Percentiles rank a stretch among this genome's conserved stretches.
These are phyloP conservation scores for Monilinia polystroma DNA, from an alignment of 2,329 filamentous ascomycete genomes.

Conservation along the genomic window DNA sequence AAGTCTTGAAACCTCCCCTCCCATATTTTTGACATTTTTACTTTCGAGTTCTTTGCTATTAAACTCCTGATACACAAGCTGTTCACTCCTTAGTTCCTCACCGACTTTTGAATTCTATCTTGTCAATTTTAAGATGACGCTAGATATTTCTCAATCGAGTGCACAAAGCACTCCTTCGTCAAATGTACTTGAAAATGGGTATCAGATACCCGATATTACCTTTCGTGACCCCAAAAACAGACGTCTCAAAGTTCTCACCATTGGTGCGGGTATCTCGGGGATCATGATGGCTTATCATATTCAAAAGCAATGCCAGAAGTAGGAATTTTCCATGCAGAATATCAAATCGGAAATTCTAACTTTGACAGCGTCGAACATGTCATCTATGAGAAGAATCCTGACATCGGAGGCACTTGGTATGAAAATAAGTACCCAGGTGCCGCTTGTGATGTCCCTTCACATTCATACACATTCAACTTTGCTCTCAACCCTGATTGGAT, in stretches of 20 bases:
- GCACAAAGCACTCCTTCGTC: neutral
- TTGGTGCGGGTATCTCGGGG: conserved; percentile 49
- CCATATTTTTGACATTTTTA: too few species aligned
- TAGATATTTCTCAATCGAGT: neutral
- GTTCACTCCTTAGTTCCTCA: too few species aligned
- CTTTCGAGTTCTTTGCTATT: too few species aligned
- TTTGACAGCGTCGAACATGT: conserved; percentile 46
- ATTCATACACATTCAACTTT: conserved; percentile 50
- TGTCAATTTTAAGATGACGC: neutral
- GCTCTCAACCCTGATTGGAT: conserved; percentile 59
- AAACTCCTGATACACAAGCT: too few species aligned
- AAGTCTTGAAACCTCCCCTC: too few species aligned
- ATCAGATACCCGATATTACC: conserved; percentile 26
- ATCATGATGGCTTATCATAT: conserved; percentile 51
- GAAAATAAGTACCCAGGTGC: conserved; percentile 56
- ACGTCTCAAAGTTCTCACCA: conserved; percentile 48
- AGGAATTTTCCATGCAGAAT: neutral
- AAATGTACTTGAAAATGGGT: neutral
- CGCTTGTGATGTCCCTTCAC: conserved; percentile 44
- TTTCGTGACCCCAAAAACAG: conserved; percentile 43
- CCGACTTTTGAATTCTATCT: neutral
- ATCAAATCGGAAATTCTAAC: neutral
- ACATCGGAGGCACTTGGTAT: conserved; percentile 48
- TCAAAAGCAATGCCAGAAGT: conserved; percentile 43
- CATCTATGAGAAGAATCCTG: conserved; percentile 49